Percentiles rank a stretch among this genome's conserved stretches.
These are phyloP conservation scores for Phylloporus sp. DNA, from an alignment of 768 basidiomycete genomes.

Conservation along the genomic window DNA sequence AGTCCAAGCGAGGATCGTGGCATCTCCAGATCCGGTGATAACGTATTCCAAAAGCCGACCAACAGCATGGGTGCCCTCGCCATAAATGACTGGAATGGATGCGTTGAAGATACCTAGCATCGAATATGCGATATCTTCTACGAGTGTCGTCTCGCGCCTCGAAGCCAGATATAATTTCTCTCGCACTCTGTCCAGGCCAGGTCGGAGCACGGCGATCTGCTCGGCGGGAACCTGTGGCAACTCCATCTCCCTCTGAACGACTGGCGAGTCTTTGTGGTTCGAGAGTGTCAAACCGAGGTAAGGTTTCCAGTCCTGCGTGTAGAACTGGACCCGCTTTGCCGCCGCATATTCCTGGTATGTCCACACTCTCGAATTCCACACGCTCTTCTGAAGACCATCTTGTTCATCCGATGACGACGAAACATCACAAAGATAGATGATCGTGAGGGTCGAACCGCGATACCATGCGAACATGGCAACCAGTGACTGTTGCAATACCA, in stretches of 20 bases:
- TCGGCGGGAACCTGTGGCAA: neutral
- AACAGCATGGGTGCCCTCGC: neutral
- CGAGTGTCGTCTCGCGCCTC: neutral
- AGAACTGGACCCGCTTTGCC: too few relatives aligned
- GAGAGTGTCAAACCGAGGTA: too few relatives aligned
- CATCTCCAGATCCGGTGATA: neutral
- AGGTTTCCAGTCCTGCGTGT: too few relatives aligned
- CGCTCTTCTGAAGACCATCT: too few relatives aligned
- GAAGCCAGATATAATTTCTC: neutral
- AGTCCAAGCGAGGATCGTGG: neutral
- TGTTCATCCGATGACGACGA: too few relatives aligned
- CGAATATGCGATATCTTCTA: neutral
- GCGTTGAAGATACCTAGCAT: neutral
- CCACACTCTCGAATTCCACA: too few relatives aligned
- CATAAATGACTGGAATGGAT: neutral
- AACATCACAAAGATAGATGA: too few relatives aligned
- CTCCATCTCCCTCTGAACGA: neutral
- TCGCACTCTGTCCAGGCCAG: neutral
- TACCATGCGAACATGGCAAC: constrained; percentile 16
- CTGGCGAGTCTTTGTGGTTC: neutral
- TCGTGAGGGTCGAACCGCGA: neutral
- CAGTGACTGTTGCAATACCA: constrained; percentile 11
- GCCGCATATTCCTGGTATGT: too few relatives aligned
- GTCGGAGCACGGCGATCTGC: neutral
- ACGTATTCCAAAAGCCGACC: neutral